Base-by-base conservation (phyloP, 495 filamentous ascomycete species). In the Lindgomyces ingoldianus region DNA sequence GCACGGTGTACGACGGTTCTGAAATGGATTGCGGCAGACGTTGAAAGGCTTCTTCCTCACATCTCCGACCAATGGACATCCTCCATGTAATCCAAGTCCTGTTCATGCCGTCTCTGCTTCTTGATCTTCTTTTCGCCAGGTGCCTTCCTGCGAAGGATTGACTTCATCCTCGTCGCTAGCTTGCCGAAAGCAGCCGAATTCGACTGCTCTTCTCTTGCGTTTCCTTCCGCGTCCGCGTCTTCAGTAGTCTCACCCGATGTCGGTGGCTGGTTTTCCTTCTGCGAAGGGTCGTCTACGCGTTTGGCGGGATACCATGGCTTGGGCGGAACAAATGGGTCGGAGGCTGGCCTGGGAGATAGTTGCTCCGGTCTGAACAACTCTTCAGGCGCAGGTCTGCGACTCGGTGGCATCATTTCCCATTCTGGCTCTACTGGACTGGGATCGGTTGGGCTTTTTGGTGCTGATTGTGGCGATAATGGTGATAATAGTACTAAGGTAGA, bases 101-200 rank as follows among this genome's bases (percentile, higher is more conserved):
- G 24, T 26, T 42, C 29, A 29, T 10, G 44, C 16, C 42, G 21
- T 26, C 55, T 21, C 36, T 45, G 14, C 21, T 50, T 44, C 22
- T 64, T 33, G 2, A 36, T 19, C 39, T 56, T 66, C 62, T 66
- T 70, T 24, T 66, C 62, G n/a, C 29, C 52, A 19, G 14, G 21
- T 10, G 50, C 10, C 29, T 55, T 62, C 18, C 62, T 45, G 14
- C 59, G 49, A 8, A 70, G 57, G 0, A 66, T 49, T 0, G 57
- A 53, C 41, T 60, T 64, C n/a, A 68, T 26, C 29, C 45, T 30
- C 19, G 53, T 36, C 14, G 65, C 47, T 14, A 68, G 42, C 29
- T 52, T 62, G 6, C 36, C 64, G 1, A 57, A 51, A 4, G 61
- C 42, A 8, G 52, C 52, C 6, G 54, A 26, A 11, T 33, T 18